Evolutionary conservation across 257 asterid genomes (phyloP), one percentile per base, ranked within the genome.

Genomic region (Gentiana straminea): DNA sequence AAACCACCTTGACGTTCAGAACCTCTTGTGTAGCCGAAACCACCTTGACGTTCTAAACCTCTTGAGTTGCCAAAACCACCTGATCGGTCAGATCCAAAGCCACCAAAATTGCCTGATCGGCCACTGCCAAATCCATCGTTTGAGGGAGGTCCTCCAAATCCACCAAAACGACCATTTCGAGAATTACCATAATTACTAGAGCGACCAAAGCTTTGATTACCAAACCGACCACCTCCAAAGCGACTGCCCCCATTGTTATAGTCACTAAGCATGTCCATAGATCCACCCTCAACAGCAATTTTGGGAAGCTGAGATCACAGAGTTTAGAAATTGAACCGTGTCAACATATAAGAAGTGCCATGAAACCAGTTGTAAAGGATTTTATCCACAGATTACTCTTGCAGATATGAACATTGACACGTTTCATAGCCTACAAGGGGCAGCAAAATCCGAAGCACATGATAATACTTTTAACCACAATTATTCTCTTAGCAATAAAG

Each of bases 191-290:
- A 81, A 7, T 84, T 82, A 63, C 91, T 79, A 64, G 76, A 73
- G 4, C 82, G 80, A 11, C 91, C 94, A 64, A 66, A 70, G 13
- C 85, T 81, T 13, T 79, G 81, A 58, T 66, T 85, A 55, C 89
- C 83, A 60, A 67, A 71, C 33, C 85, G 75, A 24, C 92, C 85
- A 62, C 82, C 67, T 44, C 80, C 79, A 63, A 61, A 70, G 49
- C 81, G 73, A 43, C 66, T 64, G 35, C 79, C 70, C 55, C 84
- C 80, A 36, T 43, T 72, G 7, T 64, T 82, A 72, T 67, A 62
- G 57, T 73, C 81, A 62, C 75, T 68, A 51, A 59, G 74, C 86
- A 75, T 67, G 76, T 69, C 83, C 66, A 68, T 43, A 13, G 81
- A 62, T 60, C 81, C 81, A 63, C 66, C 78, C 39, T 82, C 94